Evolutionary conservation across 2,329 filamentous ascomycete genomes (phyloP), one percentile per base, ranked within the genome.

Genomic region (Chalaropsis thielavioides): DNA sequence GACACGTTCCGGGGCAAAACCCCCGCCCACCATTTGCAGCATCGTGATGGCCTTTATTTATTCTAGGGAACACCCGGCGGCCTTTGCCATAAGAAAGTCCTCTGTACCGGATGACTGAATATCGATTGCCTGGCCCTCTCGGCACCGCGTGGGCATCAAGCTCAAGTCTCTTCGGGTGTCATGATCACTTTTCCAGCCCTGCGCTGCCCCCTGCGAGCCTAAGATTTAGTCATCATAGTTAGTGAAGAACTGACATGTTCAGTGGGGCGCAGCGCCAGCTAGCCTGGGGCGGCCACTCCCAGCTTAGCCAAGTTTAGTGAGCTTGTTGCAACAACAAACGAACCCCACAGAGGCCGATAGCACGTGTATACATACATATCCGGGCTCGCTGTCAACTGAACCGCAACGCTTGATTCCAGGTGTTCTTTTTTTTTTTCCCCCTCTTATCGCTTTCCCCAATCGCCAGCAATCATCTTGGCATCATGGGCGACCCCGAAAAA

Each of bases 401-500:
- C 7, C 5, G 13, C 54, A 31, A 15, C 27, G 8, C 24, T n/a
- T 3, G 17, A 11, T n/a, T 2, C 54, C 3, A 24, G 27, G 1
- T n/a, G 24, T 15, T 8, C 31, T 58, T 13, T 17, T 38, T 8
- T 22, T 3, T n/a, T n/a, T n/a, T n/a, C n/a, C n/a, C n/a, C n/a
- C n/a, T 11, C 4, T 38, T 38, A 7, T 4, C 27, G 54, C 8
- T n/a, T 31, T 22, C 38, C 31, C 10, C 15, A n/a, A 19, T 58
- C n/a, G 17, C 35, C 17, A 17, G 19, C 7, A n/a, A 38, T 7
- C 54, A 35, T 38, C 54, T n/a, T n/a, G 27, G 17, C 27, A 64
- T 24, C 3, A 67, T 67, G 66, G 27, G 38, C 27, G 62, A 67
- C 51, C 60, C 66, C 11, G 66, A 67, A 63, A 67, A 67, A 43